Base-by-base conservation (phyloP, 2,329 filamentous ascomycete genomes). In the Colletotrichum theobromicola region DNA sequence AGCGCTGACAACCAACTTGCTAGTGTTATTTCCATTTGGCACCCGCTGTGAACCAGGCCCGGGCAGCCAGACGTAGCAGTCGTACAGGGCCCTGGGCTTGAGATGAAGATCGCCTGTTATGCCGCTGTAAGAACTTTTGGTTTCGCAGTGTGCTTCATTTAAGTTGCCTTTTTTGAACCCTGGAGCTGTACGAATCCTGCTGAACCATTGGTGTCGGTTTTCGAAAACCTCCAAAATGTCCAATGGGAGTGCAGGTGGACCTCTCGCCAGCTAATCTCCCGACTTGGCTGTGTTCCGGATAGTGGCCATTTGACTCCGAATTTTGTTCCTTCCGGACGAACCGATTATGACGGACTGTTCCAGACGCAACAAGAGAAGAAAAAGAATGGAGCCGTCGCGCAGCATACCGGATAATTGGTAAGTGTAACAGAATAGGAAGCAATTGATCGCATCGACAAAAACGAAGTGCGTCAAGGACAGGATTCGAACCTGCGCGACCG, bases 401-500 rank as follows among this genome's bases (percentile, higher is more conserved):
- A n/a, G n/a, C n/a, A n/a, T n/a, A n/a, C n/a, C n/a, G n/a, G n/a
- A n/a, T n/a, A n/a, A n/a, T n/a, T n/a, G n/a, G n/a, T n/a, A n/a
- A n/a, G n/a, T n/a, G n/a, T n/a, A n/a, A n/a, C n/a, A n/a, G n/a
- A n/a, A n/a, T n/a, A n/a, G n/a, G n/a, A n/a, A n/a, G n/a, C n/a
- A n/a, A n/a, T n/a, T n/a, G n/a, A n/a, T n/a, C n/a, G n/a, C n/a
- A n/a, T n/a, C n/a, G n/a, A n/a, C n/a, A n/a, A 32, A 32, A 32
- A n/a, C 8, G 15, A 7, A 4, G 2, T 26, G 16, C 26, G 72
- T 74, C 72, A 74, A 74, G 72, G 72, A 74, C 72, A 74, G 72
- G 72, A 74, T 74, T 74, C 68, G 72, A 74, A 74, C 72, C 72
- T 74, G 72, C 72, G 72, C 72, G 72, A 74, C 72, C 72, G 72